Evolutionary conservation across 768 basidiomycete genomes (phyloP).

Genomic region (Leccinum uliginosum): DNA sequence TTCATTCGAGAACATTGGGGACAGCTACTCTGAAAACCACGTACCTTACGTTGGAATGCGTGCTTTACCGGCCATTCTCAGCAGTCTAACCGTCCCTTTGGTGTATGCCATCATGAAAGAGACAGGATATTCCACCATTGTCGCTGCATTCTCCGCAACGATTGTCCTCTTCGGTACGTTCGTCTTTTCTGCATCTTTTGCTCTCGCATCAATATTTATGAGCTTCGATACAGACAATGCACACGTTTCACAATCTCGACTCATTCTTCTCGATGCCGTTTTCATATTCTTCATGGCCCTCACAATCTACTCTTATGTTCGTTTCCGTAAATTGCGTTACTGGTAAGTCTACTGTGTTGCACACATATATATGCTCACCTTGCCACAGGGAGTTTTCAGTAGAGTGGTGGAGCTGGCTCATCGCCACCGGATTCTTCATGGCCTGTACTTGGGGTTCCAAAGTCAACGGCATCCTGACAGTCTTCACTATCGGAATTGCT

Average conservation of each 20-base stretch:
- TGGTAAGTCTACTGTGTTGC: slow-evolving; percentile 41
- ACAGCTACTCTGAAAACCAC: slow-evolving; percentile 79
- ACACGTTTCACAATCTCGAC: slow-evolving; percentile 91
- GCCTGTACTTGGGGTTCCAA: slow-evolving; percentile 97
- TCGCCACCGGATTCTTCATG: slow-evolving; percentile 88
- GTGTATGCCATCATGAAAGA: slow-evolving; percentile 98
- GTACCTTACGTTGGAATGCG: slow-evolving; percentile 96
- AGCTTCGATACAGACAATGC: slow-evolving; percentile 69
- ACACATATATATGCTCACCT: slow-evolving; percentile 3
- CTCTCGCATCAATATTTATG: slow-evolving; percentile 1
- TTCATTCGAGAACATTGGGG: slow-evolving; percentile 92
- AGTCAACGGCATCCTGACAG: slow-evolving; percentile 94
- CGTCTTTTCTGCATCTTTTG: neutral
- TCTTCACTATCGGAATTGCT: slow-evolving; percentile 82
- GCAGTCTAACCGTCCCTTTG: slow-evolving; percentile 84
- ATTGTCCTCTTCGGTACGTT: slow-evolving; percentile 83
- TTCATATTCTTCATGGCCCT: slow-evolving; percentile 95
- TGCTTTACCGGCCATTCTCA: slow-evolving; percentile 86
- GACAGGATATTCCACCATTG: slow-evolving; percentile 88
- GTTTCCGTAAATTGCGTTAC: slow-evolving; percentile 93
- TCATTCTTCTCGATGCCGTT: slow-evolving; percentile 92
- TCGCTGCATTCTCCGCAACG: slow-evolving; percentile 85
- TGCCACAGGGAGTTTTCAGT: slow-evolving; percentile 71
- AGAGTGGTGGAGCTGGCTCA: slow-evolving; percentile 94
- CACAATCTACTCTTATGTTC: slow-evolving; percentile 89